Conservation (phyloP, 441 rosid species). For the Oxalis stricta region DNA sequence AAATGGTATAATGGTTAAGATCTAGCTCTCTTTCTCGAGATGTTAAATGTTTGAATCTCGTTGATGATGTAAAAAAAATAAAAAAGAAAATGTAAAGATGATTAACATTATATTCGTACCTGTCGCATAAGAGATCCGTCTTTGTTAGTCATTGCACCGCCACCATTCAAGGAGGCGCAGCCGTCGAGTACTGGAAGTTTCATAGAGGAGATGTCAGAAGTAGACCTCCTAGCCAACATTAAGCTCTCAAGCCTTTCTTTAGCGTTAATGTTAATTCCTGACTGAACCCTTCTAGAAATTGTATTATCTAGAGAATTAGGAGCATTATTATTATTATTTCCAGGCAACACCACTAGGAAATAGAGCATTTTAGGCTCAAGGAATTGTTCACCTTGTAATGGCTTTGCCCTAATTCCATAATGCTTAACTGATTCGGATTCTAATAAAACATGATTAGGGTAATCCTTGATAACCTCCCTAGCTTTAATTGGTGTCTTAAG, state of each 20-base stretch:
- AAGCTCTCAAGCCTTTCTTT: constrained; percentile 74
- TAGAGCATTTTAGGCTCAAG: constrained; percentile 62
- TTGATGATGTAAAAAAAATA: too few species aligned
- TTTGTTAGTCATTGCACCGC: too few species aligned
- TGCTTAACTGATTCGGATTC: constrained; percentile 83
- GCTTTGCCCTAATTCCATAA: constrained; percentile 65
- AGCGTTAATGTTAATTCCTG: constrained; percentile 66
- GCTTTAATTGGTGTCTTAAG: constrained; percentile 74
- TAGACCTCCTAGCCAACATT: constrained; percentile 66
- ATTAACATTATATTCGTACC: too few species aligned
- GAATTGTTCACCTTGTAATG: constrained; percentile 35
- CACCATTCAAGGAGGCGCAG: too few species aligned
- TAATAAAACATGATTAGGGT: constrained; percentile 56
- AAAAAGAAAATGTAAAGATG: too few species aligned
- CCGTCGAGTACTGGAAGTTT: too few species aligned
- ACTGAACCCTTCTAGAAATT: constrained; percentile 54
- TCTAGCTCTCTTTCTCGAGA: too few species aligned
- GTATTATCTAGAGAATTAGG: constrained; percentile 24
- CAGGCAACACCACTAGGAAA: constrained; percentile 66
- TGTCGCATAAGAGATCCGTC: too few species aligned
- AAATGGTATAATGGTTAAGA: too few species aligned
- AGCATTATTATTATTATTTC: too few species aligned
- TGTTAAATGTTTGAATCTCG: too few species aligned
- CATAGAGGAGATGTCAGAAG: constrained; percentile 56
- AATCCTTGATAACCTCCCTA: constrained; percentile 40